Evolutionary conservation across 495 filamentous ascomycete genomes (phyloP), one percentile per base, ranked within the genome.

Genomic region (Beverwykella pulmonaria): DNA sequence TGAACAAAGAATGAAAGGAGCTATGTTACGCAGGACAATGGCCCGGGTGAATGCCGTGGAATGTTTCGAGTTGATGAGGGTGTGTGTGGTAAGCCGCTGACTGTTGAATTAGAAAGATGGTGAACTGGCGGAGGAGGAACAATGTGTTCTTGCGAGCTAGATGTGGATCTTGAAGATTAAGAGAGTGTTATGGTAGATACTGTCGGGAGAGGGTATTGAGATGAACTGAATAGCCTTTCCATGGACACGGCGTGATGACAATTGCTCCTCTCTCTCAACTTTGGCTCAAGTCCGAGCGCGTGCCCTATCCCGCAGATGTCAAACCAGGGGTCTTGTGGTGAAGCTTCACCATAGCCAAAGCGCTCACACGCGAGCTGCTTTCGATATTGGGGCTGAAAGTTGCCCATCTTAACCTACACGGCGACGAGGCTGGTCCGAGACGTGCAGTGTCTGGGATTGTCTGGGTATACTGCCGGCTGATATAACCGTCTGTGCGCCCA

Each of bases 311-410:
- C 39, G 56, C 63, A 66, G 25, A 47, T 46, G 48, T 53, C 47
- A 59, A 66, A 66, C 55, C 54, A 59, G 55, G 55, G 49, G 56
- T 14, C 15, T 26, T 50, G 26, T n/a, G 26, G 41, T 58, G 44
- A 34, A 49, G 62, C 54, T 59, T 63, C 61, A 63, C 50, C 27
- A 59, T n/a, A 26, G 47, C 53, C 53, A 52, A 59, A 59, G 53
- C 29, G 29, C 53, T 47, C 30, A 17, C 8, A 59, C 44, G 27
- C 62, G 14, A 26, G 27, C 62, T 52, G 53, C 25, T 14, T 52
- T 27, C 46, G 44, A 49, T 65, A 22, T 20, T 50, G 62, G 58
- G 61, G 53, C 62, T 58, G 62, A 50, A 47, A 17, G 60, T 10
- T 25, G 1, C 2, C 39, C 8, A 30, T 49, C 29, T 27, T 39